Evolutionary conservation across 2,329 filamentous ascomycete genomes (phyloP).

Genomic region (Pezicula radicicola): DNA sequence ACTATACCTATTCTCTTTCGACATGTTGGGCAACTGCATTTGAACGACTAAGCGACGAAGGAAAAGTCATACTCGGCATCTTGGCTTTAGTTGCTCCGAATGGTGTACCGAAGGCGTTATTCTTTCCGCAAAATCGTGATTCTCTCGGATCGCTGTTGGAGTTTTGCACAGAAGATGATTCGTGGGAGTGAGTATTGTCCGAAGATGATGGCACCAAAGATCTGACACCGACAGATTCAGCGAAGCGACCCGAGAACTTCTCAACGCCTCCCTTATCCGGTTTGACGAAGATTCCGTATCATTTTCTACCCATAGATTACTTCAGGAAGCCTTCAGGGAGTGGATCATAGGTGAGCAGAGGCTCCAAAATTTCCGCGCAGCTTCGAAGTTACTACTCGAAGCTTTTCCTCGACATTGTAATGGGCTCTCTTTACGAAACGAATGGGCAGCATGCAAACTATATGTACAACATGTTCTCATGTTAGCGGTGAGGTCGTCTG

Average conservation of each 20-base stretch:
- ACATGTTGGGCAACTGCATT: constrained; percentile 2
- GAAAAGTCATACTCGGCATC: neutral
- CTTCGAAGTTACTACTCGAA: neutral
- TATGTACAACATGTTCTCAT: neutral
- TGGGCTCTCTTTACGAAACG: neutral
- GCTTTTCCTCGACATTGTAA: neutral
- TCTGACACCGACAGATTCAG: no score
- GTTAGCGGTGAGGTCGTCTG: neutral
- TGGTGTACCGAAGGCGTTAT: neutral
- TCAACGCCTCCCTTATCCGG: neutral
- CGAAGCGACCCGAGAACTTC: neutral
- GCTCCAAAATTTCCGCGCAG: neutral
- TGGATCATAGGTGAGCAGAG: neutral
- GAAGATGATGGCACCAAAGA: no score
- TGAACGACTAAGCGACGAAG: neutral
- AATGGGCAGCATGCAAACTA: neutral
- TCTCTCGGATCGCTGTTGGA: neutral
- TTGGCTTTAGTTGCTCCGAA: neutral
- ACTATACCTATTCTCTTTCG: neutral
- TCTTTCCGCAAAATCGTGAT: neutral
- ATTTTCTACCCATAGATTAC: neutral
- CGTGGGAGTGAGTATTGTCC: neutral
- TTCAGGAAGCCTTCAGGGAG: neutral
- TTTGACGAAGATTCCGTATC: neutral
- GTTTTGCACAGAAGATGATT: neutral